These are phyloP conservation scores for Rhodotorula sp. DNA, from an alignment of 1,284 basidiomycete species.

Conservation along the genomic window DNA sequence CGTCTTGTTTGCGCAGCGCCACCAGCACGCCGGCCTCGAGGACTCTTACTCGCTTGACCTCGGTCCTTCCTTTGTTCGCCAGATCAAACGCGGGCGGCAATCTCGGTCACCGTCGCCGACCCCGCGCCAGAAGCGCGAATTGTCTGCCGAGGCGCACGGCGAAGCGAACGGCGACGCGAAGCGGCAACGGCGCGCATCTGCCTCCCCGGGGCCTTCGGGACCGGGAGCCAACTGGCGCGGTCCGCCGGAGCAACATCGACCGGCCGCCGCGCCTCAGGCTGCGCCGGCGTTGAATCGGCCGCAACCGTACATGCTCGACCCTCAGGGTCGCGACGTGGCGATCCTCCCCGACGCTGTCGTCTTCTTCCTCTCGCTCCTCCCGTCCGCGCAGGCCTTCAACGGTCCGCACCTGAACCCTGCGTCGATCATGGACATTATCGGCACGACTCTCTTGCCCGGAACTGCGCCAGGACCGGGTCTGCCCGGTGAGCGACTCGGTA, in stretches of 20 bases:
- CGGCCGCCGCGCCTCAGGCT: conserved; percentile 52
- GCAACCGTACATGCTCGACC: conserved; percentile 37
- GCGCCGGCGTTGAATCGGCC: conserved; percentile 48
- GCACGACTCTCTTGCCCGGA: conserved; percentile 36
- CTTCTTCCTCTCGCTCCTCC: conserved; percentile 79
- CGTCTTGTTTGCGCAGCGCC: conserved; percentile 85
- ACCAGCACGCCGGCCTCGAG: conserved; percentile 83
- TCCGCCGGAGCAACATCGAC: conserved; percentile 7
- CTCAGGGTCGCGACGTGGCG: conserved; percentile 31
- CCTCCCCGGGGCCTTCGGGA: conserved; percentile 49
- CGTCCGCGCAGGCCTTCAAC: conserved; percentile 69
- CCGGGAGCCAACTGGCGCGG: neutral
- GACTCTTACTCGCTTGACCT: conserved; percentile 85
- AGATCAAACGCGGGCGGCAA: conserved; percentile 12
- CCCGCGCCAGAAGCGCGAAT: conserved; percentile 30
- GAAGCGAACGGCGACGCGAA: conserved; percentile 37
- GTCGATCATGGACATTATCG: conserved; percentile 39
- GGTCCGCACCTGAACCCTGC: conserved; percentile 49
- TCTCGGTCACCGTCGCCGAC: conserved; percentile 14
- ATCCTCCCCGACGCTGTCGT: conserved; percentile 66
- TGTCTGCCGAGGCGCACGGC: conserved; percentile 56
- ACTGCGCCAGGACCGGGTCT: conserved; percentile 37
- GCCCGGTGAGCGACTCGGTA: conserved; percentile 37
- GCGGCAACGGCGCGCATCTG: conserved; percentile 13
- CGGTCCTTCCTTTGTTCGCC: conserved; percentile 53